Base-by-base conservation (phyloP, 441 rosid species). In the Sinapis alba region DNA sequence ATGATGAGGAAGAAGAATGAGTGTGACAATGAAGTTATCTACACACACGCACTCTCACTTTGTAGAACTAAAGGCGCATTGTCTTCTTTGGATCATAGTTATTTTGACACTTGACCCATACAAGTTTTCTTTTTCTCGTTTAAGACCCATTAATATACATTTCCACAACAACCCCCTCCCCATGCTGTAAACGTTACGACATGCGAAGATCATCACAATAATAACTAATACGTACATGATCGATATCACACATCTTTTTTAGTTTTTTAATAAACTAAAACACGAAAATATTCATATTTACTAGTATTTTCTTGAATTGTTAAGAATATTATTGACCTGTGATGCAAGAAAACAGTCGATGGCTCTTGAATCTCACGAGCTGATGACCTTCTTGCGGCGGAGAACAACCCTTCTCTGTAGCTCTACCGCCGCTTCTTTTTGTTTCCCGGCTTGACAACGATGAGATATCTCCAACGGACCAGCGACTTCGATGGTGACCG, bases 391-490 rank as follows among this genome's bases (percentile, higher is more conserved):
- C 53, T 1, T n/a, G 65, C 3, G 79, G 62, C 41, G 73, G 67
- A 53, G 79, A 12, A 11, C 28, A 43, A 26, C 18, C 30, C 7
- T 62, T 72, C 23, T 62, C 69, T n/a, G 47, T 16, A 12, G 47
- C 30, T 70, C n/a, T 58, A 0, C 18, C 20, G 3, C 50, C 60
- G 50, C 0, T 18, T 70, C 65, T 70, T 59, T 27, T 43, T 26
- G 66, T 58, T 45, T 71, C 74, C 1, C 67, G n/a, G 45, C 59
- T 60, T 60, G 67, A 56, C 19, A 59, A 16, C 2, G 73, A 41
- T 0, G 90, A 72, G 23, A 74, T 45, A 50, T 83, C 86, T 30
- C 84, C 91, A 3, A 83, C 50, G 2, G 94, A 88, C 57, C 60
- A 62, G 51, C 68, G 75, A 47, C 91, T 69, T 7, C 85, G 81